Base-by-base conservation (phyloP, 768 basidiomycete species). In the Ramaria sp. region DNA sequence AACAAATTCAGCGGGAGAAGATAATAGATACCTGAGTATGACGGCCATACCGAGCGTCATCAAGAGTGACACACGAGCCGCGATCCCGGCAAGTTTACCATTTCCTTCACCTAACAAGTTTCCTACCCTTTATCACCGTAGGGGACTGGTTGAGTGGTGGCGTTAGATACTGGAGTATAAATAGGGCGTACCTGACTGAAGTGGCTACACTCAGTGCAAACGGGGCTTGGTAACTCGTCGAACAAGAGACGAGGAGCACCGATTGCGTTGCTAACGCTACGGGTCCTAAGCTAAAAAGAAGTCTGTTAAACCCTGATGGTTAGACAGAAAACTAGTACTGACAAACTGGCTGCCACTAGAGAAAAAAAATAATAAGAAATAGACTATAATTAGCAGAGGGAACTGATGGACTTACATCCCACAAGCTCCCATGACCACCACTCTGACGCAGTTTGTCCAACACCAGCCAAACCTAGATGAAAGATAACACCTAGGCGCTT, bases 361-460 rank as follows among this genome's bases (percentile, higher is more conserved):
- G 22, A 42, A 32, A 18, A 13, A 32, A 56, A 47, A 36, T 22
- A 24, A 34, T 28, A 37, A 20, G 24, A 22, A 55, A 28, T n/a
- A 52, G 28, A 47, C 45, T n/a, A 18, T 30, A n/a, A 32, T 20
- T 10, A 25, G 18, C 22, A 10, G 9, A 20, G 12, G 15, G 7
- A 52, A 28, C 32, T 34, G 32, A 8, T n/a, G 25, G 15, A 71
- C 72, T 63, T 50, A 76, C 67, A 67, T 22, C 82, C 83, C 30
- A 87, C 68, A 5, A 91, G 75, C 68, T 96, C 93, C 95, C 95
- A 95, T 37, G 86, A 84, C 92, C 94, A 97, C 95, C 94, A 98
- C 67, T 96, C 95, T 3, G 81, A 82, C 1, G 88, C 89, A 3
- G 80, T 84, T 66, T 92, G 90, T 0, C 82, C 85, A 20, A 90